These are phyloP conservation scores for Acacia pycnantha DNA, from an alignment of 331 rosid genomes.

Conservation along the genomic window DNA sequence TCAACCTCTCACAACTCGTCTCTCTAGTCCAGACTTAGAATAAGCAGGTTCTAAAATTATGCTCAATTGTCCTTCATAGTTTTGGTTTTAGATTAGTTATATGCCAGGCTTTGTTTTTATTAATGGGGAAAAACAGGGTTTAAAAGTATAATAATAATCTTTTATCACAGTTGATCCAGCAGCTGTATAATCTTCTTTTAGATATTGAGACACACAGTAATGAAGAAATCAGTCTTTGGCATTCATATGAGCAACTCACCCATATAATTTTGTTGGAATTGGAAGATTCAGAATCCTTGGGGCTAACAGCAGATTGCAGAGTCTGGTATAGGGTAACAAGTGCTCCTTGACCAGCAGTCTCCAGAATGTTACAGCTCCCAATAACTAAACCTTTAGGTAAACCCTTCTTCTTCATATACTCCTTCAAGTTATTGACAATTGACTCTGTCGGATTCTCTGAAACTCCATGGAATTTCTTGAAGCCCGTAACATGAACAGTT, in stretches of 20 bases:
- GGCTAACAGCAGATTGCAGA: slow-evolving; percentile 57
- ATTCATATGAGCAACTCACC: slow-evolving; percentile 51
- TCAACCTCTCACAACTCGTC: slow-evolving; percentile 1
- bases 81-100: not conserved
- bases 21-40: slow-evolving; percentile 4
- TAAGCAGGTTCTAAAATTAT: not conserved
- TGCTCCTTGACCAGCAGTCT: slow-evolving; percentile 92
- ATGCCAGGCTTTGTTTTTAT: not conserved
- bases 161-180: not conserved
- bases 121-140: not conserved
- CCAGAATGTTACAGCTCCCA: slow-evolving; percentile 87
- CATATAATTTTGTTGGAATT: slow-evolving; percentile 61
- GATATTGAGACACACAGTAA: not conserved
- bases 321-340: slow-evolving; percentile 51
- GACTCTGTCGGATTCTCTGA: slow-evolving; percentile 93
- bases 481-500: slow-evolving; percentile 84
- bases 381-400: slow-evolving; percentile 72
- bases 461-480: slow-evolving; percentile 97
- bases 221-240: not conserved
- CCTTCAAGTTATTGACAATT: slow-evolving; percentile 58
- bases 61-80: not conserved
- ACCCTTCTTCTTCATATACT: slow-evolving; percentile 71
- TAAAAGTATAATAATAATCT: not conserved
- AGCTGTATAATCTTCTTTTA: not conserved
- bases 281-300: slow-evolving; percentile 56